Percentiles rank a stretch among this genome's conserved stretches.
Conservation (phyloP, 2,329 filamentous ascomycete genomes). For the Gaeumannomyces sp. region DNA sequence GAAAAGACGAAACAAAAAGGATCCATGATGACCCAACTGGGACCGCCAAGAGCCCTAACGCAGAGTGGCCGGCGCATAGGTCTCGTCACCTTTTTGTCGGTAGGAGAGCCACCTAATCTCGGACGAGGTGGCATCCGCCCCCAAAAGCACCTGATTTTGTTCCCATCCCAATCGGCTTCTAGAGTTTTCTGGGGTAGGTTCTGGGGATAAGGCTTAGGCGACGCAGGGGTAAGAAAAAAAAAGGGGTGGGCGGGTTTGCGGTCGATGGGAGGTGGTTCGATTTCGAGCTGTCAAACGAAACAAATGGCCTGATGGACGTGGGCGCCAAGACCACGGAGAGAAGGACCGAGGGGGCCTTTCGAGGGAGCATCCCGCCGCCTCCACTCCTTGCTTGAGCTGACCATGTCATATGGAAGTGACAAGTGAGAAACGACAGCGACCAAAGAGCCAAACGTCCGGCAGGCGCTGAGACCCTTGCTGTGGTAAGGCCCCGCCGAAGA, state of each 20-base stretch:
- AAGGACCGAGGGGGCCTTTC: background rate
- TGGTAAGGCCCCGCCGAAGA: too few relatives aligned
- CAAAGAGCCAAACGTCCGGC: background rate
- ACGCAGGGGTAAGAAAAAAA: background rate
- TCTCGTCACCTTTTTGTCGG: background rate
- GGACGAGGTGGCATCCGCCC: background rate
- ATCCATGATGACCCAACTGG: background rate
- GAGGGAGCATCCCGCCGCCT: background rate
- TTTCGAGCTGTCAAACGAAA: slow-evolving; percentile 5
- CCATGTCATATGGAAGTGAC: too few relatives aligned
- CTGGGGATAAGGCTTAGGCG: background rate
- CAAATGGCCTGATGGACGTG: slow-evolving; percentile 8
- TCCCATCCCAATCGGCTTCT: too few relatives aligned
- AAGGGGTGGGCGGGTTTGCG: background rate
- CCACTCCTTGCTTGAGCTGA: background rate
- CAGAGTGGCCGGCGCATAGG: too few relatives aligned
- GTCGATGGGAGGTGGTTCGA: slow-evolving; percentile 4
- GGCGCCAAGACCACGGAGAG: background rate
- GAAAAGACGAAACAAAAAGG: background rate
- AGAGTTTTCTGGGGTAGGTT: background rate
- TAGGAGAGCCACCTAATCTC: background rate
- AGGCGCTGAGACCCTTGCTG: too few relatives aligned
- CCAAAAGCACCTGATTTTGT: background rate
- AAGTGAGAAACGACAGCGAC: background rate
- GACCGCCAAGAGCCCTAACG: too few relatives aligned